phyloP scores from a whole-genome alignment of 352 stramenopile genomes.

The Pythium coloratum region DNA sequence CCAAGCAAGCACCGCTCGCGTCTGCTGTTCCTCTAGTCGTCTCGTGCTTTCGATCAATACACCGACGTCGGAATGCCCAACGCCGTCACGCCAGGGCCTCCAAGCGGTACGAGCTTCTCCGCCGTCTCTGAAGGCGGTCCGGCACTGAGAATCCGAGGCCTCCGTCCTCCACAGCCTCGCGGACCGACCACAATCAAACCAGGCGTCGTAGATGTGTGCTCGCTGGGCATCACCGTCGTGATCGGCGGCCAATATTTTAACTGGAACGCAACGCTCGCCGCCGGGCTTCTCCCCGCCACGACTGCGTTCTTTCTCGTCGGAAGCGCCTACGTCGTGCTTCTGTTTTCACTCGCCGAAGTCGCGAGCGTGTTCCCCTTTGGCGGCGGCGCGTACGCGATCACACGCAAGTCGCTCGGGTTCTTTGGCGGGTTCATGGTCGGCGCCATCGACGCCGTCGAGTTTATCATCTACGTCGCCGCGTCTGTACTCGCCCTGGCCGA shows the following conservation, averaged over 20 bases:
- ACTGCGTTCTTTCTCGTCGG: slow-evolving; percentile 19
- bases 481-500: slow-evolving; percentile 27
- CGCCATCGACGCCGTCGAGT: slow-evolving; percentile 28
- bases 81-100: background rate
- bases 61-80: background rate
- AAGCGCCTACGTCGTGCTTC: slow-evolving; percentile 27
- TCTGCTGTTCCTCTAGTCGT: background rate
- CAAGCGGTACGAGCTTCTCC: slow-evolving; percentile 6
- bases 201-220: slow-evolving; percentile 21
- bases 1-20: background rate
- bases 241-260: slow-evolving; percentile 35
- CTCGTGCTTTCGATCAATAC: background rate
- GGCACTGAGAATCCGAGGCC: slow-evolving; percentile 1
- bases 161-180: background rate
- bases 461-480: slow-evolving; percentile 29
- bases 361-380: slow-evolving; percentile 28
- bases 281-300: slow-evolving; percentile 18
- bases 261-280: slow-evolving; percentile 32
- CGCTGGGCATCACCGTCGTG: slow-evolving; percentile 33
- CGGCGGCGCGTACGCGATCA: slow-evolving; percentile 31
- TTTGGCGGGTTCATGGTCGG: slow-evolving; percentile 28
- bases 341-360: slow-evolving; percentile 30
- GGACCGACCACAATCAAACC: background rate
- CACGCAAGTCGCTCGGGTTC: slow-evolving; percentile 30
- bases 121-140: slow-evolving; percentile 11